Base-by-base conservation (phyloP, 805 yeast species). In the Lipomyces orientalis region DNA sequence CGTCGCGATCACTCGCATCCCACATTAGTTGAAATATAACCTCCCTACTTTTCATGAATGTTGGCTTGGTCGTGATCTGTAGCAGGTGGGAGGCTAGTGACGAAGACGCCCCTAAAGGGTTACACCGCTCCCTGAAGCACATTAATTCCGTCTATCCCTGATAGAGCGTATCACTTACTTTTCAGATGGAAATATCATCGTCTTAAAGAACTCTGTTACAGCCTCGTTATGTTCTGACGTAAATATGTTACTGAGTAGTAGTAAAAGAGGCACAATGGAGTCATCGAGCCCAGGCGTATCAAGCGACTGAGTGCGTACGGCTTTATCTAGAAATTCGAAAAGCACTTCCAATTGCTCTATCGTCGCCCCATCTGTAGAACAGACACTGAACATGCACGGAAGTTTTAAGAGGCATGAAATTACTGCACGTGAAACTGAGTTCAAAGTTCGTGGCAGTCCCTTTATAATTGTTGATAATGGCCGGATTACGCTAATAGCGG, bases 11-110 rank as follows among this genome's bases (percentile, higher is more conserved):
- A 35, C 75, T 67, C 8, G 67, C 65, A 9, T 64, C 69, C 73
- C 75, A 75, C 54, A 74, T 62, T 7, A 73, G 62, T 39, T 72
- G 74, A 60, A 64, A 67, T 25, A 73, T 58, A 10, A 73, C 54
- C 39, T 73, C 70, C 31, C 67, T 59, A 19, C 64, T 56, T 35
- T 70, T 71, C 35, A 64, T 58, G 39, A 70, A 59, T 16, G 60
- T 54, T 2, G 75, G 72, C 54, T 71, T 71, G 14, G 64, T 64
- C 9, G 69, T 64, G 19, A 72, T 62, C 58, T 62, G 72, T 9
- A 75, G 68, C 22, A 75, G 66, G n/a, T 59, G 39, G 35, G 75
- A 63, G 29, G 70, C 66, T 5, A 74, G 56, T 4, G 73, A 60
- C 12, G 70, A 61, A 2, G 72, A 46, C 35, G 64, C 34, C 3